Percentiles rank a stretch among this genome's conserved stretches.
phyloP scores from a whole-genome alignment of 2,329 filamentous ascomycete species.

The Ceratocystis cubensis region DNA sequence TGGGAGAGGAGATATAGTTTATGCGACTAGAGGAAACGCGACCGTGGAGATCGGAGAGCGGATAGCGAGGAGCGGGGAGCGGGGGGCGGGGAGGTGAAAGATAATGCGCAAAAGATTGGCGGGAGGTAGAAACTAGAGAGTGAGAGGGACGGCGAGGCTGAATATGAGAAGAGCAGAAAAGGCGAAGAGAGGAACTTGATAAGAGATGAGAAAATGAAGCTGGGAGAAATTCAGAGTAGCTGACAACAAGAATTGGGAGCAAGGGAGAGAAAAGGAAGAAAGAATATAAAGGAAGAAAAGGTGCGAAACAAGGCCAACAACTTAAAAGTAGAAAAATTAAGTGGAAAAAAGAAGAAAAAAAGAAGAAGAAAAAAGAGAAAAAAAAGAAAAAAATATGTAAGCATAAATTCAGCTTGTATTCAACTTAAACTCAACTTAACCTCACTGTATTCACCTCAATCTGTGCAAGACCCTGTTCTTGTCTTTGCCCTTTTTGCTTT shows the following conservation, averaged over 20 bases:
- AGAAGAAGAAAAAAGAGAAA: not conserved
- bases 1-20: not conserved
- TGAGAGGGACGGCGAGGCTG: not conserved
- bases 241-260: not conserved
- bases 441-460: no score
- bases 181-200: no score
- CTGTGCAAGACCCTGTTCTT: no score
- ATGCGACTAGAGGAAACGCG: not conserved
- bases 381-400: constrained; percentile 1
- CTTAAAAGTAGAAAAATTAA: not conserved
- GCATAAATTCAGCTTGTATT: not conserved
- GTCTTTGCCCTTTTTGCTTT: no score
- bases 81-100: no score
- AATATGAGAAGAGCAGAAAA: no score
- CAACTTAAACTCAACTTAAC: no score
- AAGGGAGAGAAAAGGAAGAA: not conserved
- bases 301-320: not conserved
- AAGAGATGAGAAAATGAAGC: no score
- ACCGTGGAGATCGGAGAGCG: not conserved
- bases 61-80: not conserved
- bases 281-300: constrained; percentile 14
- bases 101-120: no score
- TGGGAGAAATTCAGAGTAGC: not conserved
- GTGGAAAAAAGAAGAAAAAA: not conserved
- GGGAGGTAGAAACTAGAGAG: not conserved